Evolutionary conservation across 129 eudicot genomes (phyloP), one percentile per base, ranked within the genome.

Genomic region (Chrysanthemum lavandulifolium): DNA sequence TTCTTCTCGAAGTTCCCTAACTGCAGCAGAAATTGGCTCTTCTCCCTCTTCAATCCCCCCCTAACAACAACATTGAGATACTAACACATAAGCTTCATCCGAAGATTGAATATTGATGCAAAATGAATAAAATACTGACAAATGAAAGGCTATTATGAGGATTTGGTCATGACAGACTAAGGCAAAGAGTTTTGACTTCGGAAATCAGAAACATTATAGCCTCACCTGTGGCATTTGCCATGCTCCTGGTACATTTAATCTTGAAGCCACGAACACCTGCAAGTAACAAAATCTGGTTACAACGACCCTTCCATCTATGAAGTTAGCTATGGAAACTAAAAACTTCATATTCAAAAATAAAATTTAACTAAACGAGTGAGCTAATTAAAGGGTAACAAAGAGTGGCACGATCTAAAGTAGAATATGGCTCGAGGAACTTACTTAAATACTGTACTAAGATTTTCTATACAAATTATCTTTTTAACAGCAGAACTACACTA

Each of bases 201-300:
- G 52, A 74, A 48, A 64, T 52, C 21, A 36, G 16, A 15, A n/a
- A 52, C 8, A 56, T 12, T 33, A 74, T 13, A 45, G 61, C 64
- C 59, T 73, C 68, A 93, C 98, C 96, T 90, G 97, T 31, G 99
- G 99, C 99, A 94, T 94, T 86, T 94, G 99, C 99, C 99, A 94
- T 75, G 99, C 99, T 81, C 97, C 99, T 40, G 99, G 99, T 72
- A 94, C 99, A 78, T 94, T 94, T 81, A 94, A 76, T 79, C 97
- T 88, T 10, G 99, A 94, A 75, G 97, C 99, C 64, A 94, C 99
- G 60, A 94, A 94, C 49, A 94, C 97, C 99, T 94, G 89, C 59
- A 86, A 65, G 49, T 73, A 61, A 73, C 56, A 31, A 70, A 21
- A 81, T 45, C 65, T 15, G 36, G 65, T 67, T 73, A 72, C 11